phyloP scores from a whole-genome alignment of 2,329 filamentous ascomycete genomes.

The Hypomyces rosellus region DNA sequence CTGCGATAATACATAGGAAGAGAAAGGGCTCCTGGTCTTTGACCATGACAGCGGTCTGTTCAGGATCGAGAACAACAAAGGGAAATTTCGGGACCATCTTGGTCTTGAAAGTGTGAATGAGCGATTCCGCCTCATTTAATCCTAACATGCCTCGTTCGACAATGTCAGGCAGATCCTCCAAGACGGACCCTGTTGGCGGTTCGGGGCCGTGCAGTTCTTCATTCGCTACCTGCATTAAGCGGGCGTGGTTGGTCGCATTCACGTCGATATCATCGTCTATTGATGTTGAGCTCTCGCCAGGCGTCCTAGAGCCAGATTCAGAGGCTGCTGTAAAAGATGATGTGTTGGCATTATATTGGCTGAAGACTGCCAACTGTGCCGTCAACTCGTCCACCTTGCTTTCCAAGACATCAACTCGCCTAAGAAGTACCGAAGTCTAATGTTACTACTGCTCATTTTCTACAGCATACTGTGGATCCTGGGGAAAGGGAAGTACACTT shows the following conservation, averaged over 20 bases:
- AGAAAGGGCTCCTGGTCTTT: constrained; percentile 9
- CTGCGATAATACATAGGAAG: constrained; percentile 9
- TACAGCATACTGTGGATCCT: too few relatives aligned
- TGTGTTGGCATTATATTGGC: neutral
- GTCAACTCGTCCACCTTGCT: constrained; percentile 1
- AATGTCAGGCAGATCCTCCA: constrained; percentile 9
- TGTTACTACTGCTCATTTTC: too few relatives aligned
- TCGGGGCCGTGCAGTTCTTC: constrained; percentile 2
- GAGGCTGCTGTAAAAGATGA: neutral
- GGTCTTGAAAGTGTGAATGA: constrained; percentile 5
- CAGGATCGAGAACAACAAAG: constrained; percentile 6
- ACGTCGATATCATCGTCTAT: neutral
- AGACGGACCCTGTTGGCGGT: neutral
- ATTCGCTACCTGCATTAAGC: neutral
- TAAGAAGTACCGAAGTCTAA: neutral
- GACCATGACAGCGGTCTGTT: constrained; percentile 1
- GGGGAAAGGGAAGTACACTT: too few relatives aligned
- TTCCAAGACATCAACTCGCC: constrained; percentile 9
- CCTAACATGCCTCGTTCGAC: constrained; percentile 8
- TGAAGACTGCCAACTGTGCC: neutral
- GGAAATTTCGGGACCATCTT: constrained; percentile 7
- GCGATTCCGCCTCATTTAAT: neutral
- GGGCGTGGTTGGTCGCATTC: neutral
- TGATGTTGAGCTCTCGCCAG: neutral
- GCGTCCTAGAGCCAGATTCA: neutral